These are phyloP conservation scores for Fusarium fujikuroi DNA, from an alignment of 2,329 filamentous ascomycete species.

Conservation along the genomic window DNA sequence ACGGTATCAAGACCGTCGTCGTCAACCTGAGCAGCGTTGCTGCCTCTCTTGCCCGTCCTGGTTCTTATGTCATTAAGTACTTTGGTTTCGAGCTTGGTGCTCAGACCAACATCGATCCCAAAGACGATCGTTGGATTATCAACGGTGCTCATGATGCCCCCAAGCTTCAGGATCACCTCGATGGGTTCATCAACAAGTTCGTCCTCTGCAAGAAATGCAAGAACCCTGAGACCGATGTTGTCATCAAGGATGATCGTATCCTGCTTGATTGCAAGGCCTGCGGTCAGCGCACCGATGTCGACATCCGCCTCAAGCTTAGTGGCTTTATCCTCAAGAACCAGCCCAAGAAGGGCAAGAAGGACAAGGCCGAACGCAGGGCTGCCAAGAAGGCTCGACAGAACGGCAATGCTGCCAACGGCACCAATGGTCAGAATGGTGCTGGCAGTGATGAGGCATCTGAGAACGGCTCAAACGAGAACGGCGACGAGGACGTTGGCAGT, in stretches of 20 bases:
- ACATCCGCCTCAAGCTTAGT: slow-evolving; percentile 93
- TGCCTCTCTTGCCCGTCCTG: slow-evolving; percentile 89
- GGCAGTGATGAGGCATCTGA: slow-evolving; percentile 69
- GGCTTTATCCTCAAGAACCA: slow-evolving; percentile 98
- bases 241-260: slow-evolving; percentile 93
- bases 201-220: slow-evolving; percentile 99
- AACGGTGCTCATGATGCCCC: slow-evolving; percentile 95
- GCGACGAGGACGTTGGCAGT: slow-evolving; percentile 75
- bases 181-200: slow-evolving; percentile 98
- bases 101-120: slow-evolving; percentile 97
- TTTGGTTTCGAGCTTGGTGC: slow-evolving; percentile 99
- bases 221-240: slow-evolving; percentile 97
- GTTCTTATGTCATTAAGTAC: slow-evolving; percentile 98
- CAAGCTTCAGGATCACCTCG: slow-evolving; percentile 98
- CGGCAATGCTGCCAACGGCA: slow-evolving; percentile 61
- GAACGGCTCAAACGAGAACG: slow-evolving; percentile 61
- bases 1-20: slow-evolving; percentile 98
- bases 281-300: slow-evolving; percentile 90
- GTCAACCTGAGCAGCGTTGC: slow-evolving; percentile 97
- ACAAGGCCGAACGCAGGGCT: slow-evolving; percentile 93
- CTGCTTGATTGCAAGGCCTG: slow-evolving; percentile 98
- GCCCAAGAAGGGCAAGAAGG: slow-evolving; percentile 94
- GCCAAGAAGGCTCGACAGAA: slow-evolving; percentile 85
- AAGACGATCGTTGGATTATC: slow-evolving; percentile 99
- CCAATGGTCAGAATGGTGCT: slow-evolving; percentile 59